phyloP scores from a whole-genome alignment of 495 filamentous ascomycete species.

The Terfezia claveryi region DNA sequence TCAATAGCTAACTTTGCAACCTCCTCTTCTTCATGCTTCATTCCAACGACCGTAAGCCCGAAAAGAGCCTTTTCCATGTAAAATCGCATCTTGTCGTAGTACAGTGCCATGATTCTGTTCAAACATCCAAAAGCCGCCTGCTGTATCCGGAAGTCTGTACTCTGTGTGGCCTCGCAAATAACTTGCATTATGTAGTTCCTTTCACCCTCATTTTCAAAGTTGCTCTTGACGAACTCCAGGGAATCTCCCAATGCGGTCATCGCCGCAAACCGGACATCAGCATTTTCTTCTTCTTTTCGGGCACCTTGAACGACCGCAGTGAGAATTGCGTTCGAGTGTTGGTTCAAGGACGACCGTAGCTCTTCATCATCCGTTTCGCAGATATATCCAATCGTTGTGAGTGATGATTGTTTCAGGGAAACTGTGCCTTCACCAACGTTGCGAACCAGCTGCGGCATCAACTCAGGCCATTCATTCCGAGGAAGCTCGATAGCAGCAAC shows the following conservation, averaged over 20 bases:
- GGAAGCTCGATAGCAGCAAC: conserved; percentile 90
- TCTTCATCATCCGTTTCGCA: conserved; percentile 87
- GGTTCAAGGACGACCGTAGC: conserved; percentile 53
- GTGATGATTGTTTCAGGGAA: conserved; percentile 76
- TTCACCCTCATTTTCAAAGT: conserved; percentile 97
- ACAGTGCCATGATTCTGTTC: conserved; percentile 92
- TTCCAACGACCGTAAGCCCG: conserved; percentile 92
- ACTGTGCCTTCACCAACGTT: conserved; percentile 74
- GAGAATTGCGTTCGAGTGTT: conserved; percentile 89
- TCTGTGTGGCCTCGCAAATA: conserved; percentile 94
- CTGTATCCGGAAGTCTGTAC: conserved; percentile 68
- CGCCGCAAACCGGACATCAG: conserved; percentile 73
- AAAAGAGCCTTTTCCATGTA: conserved; percentile 99
- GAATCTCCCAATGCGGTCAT: conserved; percentile 88
- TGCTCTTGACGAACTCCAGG: conserved; percentile 90
- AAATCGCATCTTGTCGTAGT: conserved; percentile 98
- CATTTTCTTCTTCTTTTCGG: conserved; percentile 78
- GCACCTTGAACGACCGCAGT: conserved; percentile 95
- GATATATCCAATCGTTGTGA: conserved; percentile 89
- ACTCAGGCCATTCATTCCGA: conserved; percentile 80
- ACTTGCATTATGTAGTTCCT: conserved; percentile 99
- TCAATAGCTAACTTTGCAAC: conserved; percentile 94
- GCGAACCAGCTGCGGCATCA: conserved; percentile 69
- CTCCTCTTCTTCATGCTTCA: conserved; percentile 95
- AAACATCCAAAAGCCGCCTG: conserved; percentile 89